Base-by-base conservation (phyloP, 345 rosid species). In the Pelargonium nanum region DNA sequence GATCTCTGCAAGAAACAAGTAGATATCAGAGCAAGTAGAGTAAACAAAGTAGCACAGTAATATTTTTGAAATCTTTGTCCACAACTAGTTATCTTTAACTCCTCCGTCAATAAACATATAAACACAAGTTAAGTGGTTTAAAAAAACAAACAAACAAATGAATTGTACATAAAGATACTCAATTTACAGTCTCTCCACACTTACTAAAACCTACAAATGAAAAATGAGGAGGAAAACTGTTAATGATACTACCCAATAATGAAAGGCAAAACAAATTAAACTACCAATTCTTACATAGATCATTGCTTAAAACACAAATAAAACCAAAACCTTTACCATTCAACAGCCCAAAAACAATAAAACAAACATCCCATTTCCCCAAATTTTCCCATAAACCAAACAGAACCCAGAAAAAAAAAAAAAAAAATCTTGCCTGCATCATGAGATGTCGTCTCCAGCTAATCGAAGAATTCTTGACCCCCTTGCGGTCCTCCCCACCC, bases 391-490 rank as follows among this genome's bases (percentile, higher is more conserved):
- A 24, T 23, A 17, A 2, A 26, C 22, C 23, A 19, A 45, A 8
- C 40, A 52, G 65, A 61, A 61, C 12, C 57, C 53, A 12, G 0
- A 26, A 20, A 0, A 25, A 17, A 12, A 30, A 10, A 20, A 16
- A 55, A 19, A 55, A 22, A 22, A 25, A 22, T 15, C 34, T 56
- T 57, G 87, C 98, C 92, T 82, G 84, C 72, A 65, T 63, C 60
- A 88, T 71, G 63, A 91, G 92, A 72, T 80, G 87, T 52, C 97
- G 87, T 19, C 70, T 71, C 96, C 91, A 91, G 57, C 76, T 74
- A 57, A 91, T 64, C 24, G 95, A 79, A 55, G 86, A 74, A 77
- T 85, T 83, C 77, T 81, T 79, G 0, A 83, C 75, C 19, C 65
- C 65, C 0, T 85, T 69, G n/a, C 51, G 58, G 13, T 52, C 55